Evolutionary conservation across 495 filamentous ascomycete species (phyloP).

Genomic region (Beverwykella pulmonaria): DNA sequence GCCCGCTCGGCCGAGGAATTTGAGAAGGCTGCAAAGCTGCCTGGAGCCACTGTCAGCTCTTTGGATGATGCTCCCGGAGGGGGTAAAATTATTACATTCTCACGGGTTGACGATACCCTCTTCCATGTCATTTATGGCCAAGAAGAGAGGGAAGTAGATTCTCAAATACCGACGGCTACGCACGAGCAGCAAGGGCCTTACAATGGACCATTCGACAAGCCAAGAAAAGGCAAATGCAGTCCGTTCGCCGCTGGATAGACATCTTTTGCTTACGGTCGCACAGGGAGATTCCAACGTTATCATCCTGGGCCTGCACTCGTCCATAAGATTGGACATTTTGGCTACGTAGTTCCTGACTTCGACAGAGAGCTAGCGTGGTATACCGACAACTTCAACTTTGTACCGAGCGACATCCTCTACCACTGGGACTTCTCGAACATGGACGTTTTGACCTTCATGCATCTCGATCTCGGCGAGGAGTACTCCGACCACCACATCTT

Average conservation of each 20-base stretch:
- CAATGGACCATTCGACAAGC: background rate
- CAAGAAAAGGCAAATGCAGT: no score
- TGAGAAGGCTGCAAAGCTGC: slow-evolving; percentile 26
- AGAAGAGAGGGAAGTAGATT: no score
- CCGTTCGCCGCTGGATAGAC: no score
- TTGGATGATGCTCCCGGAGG: slow-evolving; percentile 55
- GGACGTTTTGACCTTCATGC: slow-evolving; percentile 62
- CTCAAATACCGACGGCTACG: background rate
- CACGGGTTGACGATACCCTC: slow-evolving; percentile 58
- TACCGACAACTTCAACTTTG: slow-evolving; percentile 65
- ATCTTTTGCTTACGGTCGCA: no score
- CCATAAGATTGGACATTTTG: slow-evolving; percentile 75
- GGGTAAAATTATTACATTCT: slow-evolving; percentile 58
- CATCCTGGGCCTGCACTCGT: slow-evolving; percentile 62
- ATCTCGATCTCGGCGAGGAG: slow-evolving; percentile 62
- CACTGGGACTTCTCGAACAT: slow-evolving; percentile 12
- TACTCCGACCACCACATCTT: slow-evolving; percentile 70
- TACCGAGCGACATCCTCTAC: slow-evolving; percentile 56
- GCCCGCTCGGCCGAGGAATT: slow-evolving; percentile 38
- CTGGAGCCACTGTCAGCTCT: background rate
- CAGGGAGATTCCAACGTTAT: slow-evolving; percentile 37
- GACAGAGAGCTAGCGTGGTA: slow-evolving; percentile 62
- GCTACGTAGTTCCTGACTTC: slow-evolving; percentile 62
- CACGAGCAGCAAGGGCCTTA: background rate
- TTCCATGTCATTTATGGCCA: no score